These are phyloP conservation scores for Chrysanthemum makinoi DNA, from an alignment of 129 eudicot species.

Conservation along the genomic window DNA sequence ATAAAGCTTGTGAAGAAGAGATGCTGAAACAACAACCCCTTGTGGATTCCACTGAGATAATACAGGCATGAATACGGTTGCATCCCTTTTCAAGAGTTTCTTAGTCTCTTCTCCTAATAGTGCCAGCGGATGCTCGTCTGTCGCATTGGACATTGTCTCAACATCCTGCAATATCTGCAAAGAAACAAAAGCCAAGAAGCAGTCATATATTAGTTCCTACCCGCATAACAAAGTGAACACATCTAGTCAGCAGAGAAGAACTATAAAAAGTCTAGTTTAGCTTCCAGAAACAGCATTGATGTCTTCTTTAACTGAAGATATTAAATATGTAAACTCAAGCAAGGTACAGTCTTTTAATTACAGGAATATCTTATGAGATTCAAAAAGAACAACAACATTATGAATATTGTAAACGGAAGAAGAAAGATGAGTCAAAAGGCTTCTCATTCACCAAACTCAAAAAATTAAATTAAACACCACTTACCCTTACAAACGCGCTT, in stretches of 20 bases:
- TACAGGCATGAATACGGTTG: constrained; percentile 67
- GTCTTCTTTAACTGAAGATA: too few relatives aligned
- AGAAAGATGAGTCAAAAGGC: not conserved
- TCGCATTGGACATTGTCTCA: constrained; percentile 64
- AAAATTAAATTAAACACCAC: constrained; percentile 15
- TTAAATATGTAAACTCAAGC: too few relatives aligned
- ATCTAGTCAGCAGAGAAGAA: constrained; percentile 16
- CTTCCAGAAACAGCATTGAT: not conserved
- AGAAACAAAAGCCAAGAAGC: constrained; percentile 5
- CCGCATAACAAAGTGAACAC: not conserved
- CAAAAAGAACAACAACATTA: constrained; percentile 3
- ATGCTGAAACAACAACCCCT: constrained; percentile 78
- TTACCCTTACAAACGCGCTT: constrained; percentile 78
- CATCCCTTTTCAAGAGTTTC: constrained; percentile 62
- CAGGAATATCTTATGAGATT: not conserved
- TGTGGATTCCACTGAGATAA: constrained; percentile 82
- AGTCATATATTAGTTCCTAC: not conserved
- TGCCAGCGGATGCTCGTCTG: constrained; percentile 84
- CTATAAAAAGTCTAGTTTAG: not conserved
- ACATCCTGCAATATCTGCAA: constrained; percentile 72
- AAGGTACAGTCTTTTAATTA: too few relatives aligned
- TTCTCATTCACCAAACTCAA: not conserved
- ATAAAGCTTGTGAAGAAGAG: constrained; percentile 90
- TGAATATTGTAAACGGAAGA: not conserved
- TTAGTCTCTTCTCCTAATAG: constrained; percentile 82